These are phyloP conservation scores for Phytophthora palmivora DNA, from an alignment of 352 stramenopile genomes.

Conservation along the genomic window DNA sequence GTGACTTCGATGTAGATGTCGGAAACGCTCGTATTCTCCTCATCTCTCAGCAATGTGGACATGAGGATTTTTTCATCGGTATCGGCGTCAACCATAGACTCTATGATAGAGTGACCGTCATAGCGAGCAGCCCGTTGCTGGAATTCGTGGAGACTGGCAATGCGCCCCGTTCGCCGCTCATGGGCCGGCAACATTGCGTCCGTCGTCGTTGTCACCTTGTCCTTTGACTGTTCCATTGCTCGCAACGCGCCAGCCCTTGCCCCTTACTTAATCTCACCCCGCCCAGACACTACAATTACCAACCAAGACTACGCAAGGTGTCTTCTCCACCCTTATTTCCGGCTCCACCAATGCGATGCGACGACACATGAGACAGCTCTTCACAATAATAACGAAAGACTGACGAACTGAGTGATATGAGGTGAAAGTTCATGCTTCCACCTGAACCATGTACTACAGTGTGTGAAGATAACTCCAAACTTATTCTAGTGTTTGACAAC, in stretches of 20 bases:
- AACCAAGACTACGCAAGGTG: conserved; percentile 15
- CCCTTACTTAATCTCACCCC: conserved; percentile 24
- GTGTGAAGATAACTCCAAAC: no score
- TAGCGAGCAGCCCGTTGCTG: conserved; percentile 80
- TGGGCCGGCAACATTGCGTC: conserved; percentile 59
- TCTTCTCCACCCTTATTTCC: conserved; percentile 37
- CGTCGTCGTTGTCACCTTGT: conserved; percentile 2
- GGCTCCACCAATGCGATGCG: conserved; percentile 22
- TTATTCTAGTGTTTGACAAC: no score
- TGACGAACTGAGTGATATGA: conserved; percentile 1
- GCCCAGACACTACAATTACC: conserved; percentile 1
- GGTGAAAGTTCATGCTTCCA: no score
- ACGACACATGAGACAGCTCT: conserved; percentile 25
- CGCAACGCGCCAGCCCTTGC: conserved; percentile 18
- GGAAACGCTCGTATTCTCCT: conserved; percentile 1
- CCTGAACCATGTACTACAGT: no score
- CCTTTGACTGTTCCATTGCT: conserved; percentile 27
- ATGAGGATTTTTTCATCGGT: conserved; percentile 37
- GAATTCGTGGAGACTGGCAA: conserved; percentile 85
- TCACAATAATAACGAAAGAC: no score
- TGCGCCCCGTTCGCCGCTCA: conserved; percentile 73
- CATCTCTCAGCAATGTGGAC: conserved; percentile 18
- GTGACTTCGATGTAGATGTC: conserved; percentile 29
- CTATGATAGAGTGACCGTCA: conserved; percentile 23
- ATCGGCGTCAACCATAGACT: conserved; percentile 7